A percentile compares a stretch with the other conserved stretches of the same genome.
phyloP scores from a whole-genome alignment of 2,329 filamentous ascomycete genomes.

The Teratosphaeria destructans region DNA sequence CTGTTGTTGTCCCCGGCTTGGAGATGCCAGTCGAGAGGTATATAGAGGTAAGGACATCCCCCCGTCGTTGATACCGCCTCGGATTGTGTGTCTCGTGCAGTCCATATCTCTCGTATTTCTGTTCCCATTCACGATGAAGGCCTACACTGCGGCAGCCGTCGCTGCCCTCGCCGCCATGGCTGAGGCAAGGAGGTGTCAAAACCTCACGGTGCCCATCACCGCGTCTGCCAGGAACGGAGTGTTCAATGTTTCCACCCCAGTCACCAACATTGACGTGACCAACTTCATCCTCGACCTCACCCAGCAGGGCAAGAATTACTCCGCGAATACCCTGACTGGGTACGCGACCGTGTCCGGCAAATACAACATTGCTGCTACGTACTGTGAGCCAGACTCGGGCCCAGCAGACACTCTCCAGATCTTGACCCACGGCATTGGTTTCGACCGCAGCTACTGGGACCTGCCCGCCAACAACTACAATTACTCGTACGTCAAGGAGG shows the following conservation, averaged over 20 bases:
- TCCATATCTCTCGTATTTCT: not conserved
- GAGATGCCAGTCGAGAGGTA: not conserved
- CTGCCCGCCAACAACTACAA: conserved; percentile 46
- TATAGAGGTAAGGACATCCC: not conserved
- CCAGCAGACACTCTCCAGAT: conserved; percentile 35
- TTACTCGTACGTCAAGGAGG: conserved; percentile 51
- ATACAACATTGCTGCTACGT: conserved; percentile 50
- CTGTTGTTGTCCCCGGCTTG: not conserved
- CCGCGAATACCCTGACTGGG: conserved; percentile 34
- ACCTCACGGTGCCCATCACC: conserved; percentile 47
- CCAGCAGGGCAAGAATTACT: conserved; percentile 42
- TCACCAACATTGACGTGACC: conserved; percentile 47
- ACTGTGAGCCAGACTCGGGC: conserved; percentile 46
- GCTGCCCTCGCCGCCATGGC: conserved; percentile 14
- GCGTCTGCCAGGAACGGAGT: conserved; percentile 45
- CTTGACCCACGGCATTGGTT: conserved; percentile 45
- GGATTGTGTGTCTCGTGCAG: not conserved
- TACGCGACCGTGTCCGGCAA: conserved; percentile 42
- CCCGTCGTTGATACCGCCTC: not conserved
- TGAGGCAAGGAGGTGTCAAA: conserved; percentile 30
- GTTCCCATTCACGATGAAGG: conserved; percentile 13
- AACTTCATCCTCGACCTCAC: conserved; percentile 44
- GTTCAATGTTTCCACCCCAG: conserved; percentile 37
- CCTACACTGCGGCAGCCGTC: conserved; percentile 12
- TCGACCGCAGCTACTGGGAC: conserved; percentile 55